Evolutionary conservation across 2,329 filamentous ascomycete genomes (phyloP).

Genomic region (Polytolypa hystricis): DNA sequence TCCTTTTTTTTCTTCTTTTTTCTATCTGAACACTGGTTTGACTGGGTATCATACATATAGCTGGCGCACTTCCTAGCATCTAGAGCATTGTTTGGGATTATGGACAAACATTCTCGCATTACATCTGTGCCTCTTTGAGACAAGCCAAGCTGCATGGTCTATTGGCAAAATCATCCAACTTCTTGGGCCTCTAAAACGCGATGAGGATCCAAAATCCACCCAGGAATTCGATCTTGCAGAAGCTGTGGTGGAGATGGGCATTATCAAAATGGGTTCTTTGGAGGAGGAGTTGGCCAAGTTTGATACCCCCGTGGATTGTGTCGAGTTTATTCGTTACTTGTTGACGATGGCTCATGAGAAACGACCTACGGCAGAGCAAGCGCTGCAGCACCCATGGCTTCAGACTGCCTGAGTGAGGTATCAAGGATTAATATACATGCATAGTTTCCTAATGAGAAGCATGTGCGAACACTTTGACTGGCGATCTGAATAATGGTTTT

Average conservation of each 20-base stretch:
- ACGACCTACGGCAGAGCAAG: conserved; percentile 9
- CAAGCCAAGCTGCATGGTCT: conserved; percentile 8
- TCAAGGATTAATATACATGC: too few relatives aligned
- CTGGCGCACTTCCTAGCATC: conserved; percentile 8
- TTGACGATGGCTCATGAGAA: conserved; percentile 5
- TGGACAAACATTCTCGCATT: conserved; percentile 5
- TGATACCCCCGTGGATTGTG: conserved; percentile 3
- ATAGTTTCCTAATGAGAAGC: too few relatives aligned
- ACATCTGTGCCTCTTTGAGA: conserved; percentile 4
- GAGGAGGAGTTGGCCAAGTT: conserved; percentile 7
- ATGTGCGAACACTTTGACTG: too few relatives aligned
- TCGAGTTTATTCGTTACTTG: conserved; percentile 7
- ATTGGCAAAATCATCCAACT: conserved; percentile 11
- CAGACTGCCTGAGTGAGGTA: too few relatives aligned
- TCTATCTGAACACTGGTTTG: neutral
- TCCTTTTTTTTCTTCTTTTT: neutral
- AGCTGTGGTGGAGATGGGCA: conserved; percentile 3
- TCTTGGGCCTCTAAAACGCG: conserved; percentile 5
- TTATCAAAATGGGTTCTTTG: conserved; percentile 8
- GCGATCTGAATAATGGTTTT: too few relatives aligned
- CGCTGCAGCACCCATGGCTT: conserved; percentile 10
- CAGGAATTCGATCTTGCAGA: conserved; percentile 9
- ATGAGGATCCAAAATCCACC: conserved; percentile 7
- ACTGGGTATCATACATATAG: conserved; percentile 4
- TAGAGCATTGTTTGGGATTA: conserved; percentile 6